Base-by-base conservation (phyloP, 192 early-diverging fungal species). In the Endogone sp. region DNA sequence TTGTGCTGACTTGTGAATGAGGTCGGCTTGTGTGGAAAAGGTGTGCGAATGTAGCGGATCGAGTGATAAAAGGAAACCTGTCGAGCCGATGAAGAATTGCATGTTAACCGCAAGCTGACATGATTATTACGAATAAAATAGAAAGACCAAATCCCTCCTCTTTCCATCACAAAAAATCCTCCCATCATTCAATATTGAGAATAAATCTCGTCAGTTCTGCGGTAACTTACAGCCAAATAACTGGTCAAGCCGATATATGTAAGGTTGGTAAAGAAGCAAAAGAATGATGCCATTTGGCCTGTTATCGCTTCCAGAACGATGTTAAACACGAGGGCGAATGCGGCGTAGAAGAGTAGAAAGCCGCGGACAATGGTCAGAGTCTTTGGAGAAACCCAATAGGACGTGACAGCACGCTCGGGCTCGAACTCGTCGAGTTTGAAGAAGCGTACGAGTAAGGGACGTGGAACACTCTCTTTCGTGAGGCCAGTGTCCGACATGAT, bases 361-460 rank as follows among this genome's bases (percentile, higher is more conserved):
- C 54, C 27, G 23, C 71, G 71, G 29, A 71, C 57, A 3, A 60
- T 8, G 29, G 74, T 64, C 13, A 78, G 62, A 22, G 67, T 67
- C 23, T 54, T 65, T 13, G 61, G 55, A 1, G 65, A 67, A 2
- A 78, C 58, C 29, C 63, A 78, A 37, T 78, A 29, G 27, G 76
- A 78, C 6, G 65, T 74, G 26, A 78, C 72, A 2, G 72, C 76
- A 27, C 60, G 13, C 29, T 74, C 66, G 20, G 76, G 72, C n/a
- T 67, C 68, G 62, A 78, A 78, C 49, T 74, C 71, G 63, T 78
- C 76, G 30, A 78, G 66, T 6, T 64, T 64, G 60, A 78, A 62
- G 71, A 71, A 78, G 21, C 54, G 63, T 44, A 13, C 37, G 4
- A 44, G 37, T n/a, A n/a, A n/a, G n/a, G n/a, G n/a, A n/a, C n/a